Evolutionary conservation across 1,284 basidiomycete species (phyloP).

Genomic region (Cryptococcus hybrid): DNA sequence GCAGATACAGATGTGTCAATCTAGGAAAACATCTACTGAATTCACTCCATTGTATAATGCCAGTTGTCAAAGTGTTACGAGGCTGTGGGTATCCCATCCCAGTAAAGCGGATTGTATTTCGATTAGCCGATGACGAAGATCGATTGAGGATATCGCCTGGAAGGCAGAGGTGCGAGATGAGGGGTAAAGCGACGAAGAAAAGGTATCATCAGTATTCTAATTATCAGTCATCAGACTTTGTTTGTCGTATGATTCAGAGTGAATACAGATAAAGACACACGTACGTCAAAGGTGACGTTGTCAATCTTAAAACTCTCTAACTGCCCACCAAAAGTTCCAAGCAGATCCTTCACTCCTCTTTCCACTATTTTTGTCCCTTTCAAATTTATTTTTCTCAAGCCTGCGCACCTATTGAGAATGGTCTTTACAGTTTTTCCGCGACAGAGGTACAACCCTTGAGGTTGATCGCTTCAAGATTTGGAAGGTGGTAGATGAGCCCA

Average conservation of each 20-base stretch:
- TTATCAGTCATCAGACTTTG: too few species aligned
- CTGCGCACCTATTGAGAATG: conserved; percentile 16
- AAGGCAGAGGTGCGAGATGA: conserved; percentile 29
- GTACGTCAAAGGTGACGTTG: conserved; percentile 18
- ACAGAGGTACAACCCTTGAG: conserved; percentile 28
- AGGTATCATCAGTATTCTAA: too few species aligned
- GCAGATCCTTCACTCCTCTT: conserved; percentile 14
- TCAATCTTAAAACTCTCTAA: conserved; percentile 31
- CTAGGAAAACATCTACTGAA: neutral
- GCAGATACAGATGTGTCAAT: conserved; percentile 19
- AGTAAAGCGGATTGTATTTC: neutral
- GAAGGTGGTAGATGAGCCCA: conserved; percentile 20
- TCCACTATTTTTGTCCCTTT: conserved; percentile 30
- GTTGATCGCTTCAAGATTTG: conserved; percentile 26
- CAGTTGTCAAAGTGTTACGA: conserved; percentile 7
- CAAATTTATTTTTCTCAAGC: conserved; percentile 19
- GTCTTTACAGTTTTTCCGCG: conserved; percentile 15
- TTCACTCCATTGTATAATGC: conserved; percentile 16
- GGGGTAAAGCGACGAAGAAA: too few species aligned
- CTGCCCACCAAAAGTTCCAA: conserved; percentile 22
- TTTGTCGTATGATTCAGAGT: too few species aligned
- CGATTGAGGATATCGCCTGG: conserved; percentile 1
- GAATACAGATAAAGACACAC: neutral
- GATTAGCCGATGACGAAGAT: neutral
- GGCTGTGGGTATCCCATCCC: conserved; percentile 13